These are phyloP conservation scores for Eutrema japonicum DNA, from an alignment of 345 rosid species.

Conservation along the genomic window DNA sequence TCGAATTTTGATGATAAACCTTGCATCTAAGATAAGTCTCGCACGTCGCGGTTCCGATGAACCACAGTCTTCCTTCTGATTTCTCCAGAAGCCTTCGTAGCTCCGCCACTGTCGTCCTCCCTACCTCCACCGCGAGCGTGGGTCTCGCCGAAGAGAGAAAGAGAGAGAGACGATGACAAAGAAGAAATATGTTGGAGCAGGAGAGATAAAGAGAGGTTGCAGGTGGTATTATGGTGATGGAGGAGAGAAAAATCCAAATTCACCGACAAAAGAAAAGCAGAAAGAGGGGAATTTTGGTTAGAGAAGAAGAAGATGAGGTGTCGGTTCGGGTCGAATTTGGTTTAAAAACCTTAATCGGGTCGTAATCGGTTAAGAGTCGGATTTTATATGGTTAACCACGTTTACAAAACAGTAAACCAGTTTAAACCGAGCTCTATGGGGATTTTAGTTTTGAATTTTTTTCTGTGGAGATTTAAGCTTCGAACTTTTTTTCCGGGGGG, in stretches of 20 bases:
- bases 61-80: constrained; percentile 66
- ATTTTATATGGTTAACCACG: too few species aligned
- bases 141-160: constrained; percentile 4
- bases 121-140: constrained; percentile 48
- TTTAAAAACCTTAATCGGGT: too few species aligned
- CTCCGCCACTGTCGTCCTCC: constrained; percentile 62
- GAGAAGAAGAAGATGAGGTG: neutral
- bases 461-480: too few species aligned
- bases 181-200: constrained; percentile 45
- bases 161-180: constrained; percentile 29
- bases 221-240: constrained; percentile 44
- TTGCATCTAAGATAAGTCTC: constrained; percentile 94
- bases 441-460: too few species aligned
- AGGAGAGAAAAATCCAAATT: constrained; percentile 53
- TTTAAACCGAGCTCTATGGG: too few species aligned
- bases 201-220: constrained; percentile 34
- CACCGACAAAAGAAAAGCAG: constrained; percentile 70
- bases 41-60: constrained; percentile 92
- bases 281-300: constrained; percentile 37
- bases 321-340: too few species aligned
- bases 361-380: too few species aligned
- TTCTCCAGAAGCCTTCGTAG: constrained; percentile 62
- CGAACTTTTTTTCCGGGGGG: too few species aligned
- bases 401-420: too few species aligned
- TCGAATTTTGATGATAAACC: constrained; percentile 66